phyloP scores from a whole-genome alignment of 179 eudicot genomes.

The Amaranthus tricolor region DNA sequence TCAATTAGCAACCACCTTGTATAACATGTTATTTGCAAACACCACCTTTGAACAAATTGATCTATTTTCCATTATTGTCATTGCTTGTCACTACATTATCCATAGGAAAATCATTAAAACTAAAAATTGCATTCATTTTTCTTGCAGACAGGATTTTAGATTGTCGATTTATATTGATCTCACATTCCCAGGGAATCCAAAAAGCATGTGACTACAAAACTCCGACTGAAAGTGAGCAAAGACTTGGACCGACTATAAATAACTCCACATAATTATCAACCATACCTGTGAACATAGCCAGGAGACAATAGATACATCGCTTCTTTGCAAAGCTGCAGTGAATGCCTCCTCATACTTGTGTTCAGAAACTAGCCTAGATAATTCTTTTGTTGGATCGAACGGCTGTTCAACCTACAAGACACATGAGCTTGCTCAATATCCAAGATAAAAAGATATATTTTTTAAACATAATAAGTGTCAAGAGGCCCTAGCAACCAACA shows the following conservation, averaged over 20 bases:
- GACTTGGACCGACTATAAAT: background rate
- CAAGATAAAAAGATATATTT: constrained; percentile 6
- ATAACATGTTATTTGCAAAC: no score
- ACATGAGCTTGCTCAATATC: constrained; percentile 10
- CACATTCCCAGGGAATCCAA: background rate
- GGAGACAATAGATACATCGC: constrained; percentile 85
- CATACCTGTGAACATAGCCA: constrained; percentile 98
- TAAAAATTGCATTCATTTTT: background rate
- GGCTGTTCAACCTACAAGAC: constrained; percentile 72
- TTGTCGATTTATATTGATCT: background rate
- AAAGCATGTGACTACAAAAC: background rate
- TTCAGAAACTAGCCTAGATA: constrained; percentile 73
- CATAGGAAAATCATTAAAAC: no score
- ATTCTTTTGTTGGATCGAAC: constrained; percentile 83
- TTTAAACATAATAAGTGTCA: background rate
- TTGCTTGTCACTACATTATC: no score
- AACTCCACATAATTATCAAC: background rate
- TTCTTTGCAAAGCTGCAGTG: constrained; percentile 84
- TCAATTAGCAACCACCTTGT: no score
- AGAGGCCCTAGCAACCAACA: background rate
- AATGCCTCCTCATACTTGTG: constrained; percentile 92
- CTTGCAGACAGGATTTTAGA: background rate
- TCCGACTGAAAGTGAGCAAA: background rate
- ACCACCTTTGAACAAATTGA: no score
- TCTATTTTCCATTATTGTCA: no score